Percentiles rank a stretch among this genome's conserved stretches.
Evolutionary conservation across 345 rosid species (phyloP).

Genomic region (Carallia brachiata): DNA sequence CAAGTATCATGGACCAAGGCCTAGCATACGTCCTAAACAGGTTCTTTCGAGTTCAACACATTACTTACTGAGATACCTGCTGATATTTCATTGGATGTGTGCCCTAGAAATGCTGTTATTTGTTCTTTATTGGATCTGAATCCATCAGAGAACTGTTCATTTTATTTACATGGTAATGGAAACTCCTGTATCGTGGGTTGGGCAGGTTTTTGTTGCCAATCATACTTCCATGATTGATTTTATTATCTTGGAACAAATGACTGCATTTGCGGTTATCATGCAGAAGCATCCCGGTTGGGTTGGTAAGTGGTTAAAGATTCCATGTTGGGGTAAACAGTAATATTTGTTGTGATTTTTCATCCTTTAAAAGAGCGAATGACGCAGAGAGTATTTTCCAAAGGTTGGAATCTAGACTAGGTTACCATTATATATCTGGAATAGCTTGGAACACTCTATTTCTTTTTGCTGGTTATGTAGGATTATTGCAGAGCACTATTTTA

Average conservation of each 20-base stretch:
- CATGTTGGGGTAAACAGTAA: neutral
- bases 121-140: neutral
- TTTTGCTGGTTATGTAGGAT: constrained; percentile 48
- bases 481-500: constrained; percentile 89
- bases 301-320: constrained; percentile 54
- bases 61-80: constrained; percentile 6
- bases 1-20: constrained; percentile 94
- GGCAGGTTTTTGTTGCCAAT: constrained; percentile 94
- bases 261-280: constrained; percentile 97
- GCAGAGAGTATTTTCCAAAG: neutral
- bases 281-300: constrained; percentile 99
- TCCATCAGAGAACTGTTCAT: constrained; percentile 1
- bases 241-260: constrained; percentile 92
- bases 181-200: constrained; percentile 18
- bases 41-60: constrained; percentile 25
- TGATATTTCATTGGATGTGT: neutral
- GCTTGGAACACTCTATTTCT: neutral
- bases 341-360: too few species aligned
- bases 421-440: neutral
- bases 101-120: neutral
- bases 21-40: constrained; percentile 96
- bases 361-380: too few species aligned
- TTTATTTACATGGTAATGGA: neutral
- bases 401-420: neutral
- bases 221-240: constrained; percentile 99